These are phyloP conservation scores for Backusella macrospora DNA, from an alignment of 192 early-diverging fungal genomes.

Conservation along the genomic window DNA sequence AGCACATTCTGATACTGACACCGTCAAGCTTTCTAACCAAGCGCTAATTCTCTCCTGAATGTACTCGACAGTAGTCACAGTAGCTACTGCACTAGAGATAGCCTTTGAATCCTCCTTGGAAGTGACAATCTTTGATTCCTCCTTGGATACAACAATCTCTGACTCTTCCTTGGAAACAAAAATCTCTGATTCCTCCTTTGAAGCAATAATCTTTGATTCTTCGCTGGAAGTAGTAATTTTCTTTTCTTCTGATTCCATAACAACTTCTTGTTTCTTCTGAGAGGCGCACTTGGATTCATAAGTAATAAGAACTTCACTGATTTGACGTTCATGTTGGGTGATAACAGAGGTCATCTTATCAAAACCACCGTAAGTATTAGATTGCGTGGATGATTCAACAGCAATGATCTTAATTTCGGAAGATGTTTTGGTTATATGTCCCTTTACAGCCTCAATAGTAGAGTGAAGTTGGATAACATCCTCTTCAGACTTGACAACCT, in stretches of 20 bases:
- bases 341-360: conserved; percentile 18
- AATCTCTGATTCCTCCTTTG: background rate
- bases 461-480: background rate
- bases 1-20: background rate
- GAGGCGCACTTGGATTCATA: background rate
- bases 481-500: conserved; percentile 8
- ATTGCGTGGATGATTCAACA: background rate
- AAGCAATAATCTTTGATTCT: background rate
- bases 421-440: background rate
- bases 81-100: background rate
- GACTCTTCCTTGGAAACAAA: background rate
- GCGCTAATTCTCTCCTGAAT: background rate
- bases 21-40: conserved; percentile 13
- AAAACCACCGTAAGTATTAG: background rate
- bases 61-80: conserved; percentile 1
- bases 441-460: conserved; percentile 5
- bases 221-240: background rate
- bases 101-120: background rate
- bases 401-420: conserved; percentile 13
- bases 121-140: background rate
- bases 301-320: conserved; percentile 8
- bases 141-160: no score
- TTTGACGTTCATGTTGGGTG: background rate
- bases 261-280: no score
- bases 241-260: no score